Conservation (phyloP, 2,329 filamentous ascomycete genomes). For the Apiospora kogelbergensis region DNA sequence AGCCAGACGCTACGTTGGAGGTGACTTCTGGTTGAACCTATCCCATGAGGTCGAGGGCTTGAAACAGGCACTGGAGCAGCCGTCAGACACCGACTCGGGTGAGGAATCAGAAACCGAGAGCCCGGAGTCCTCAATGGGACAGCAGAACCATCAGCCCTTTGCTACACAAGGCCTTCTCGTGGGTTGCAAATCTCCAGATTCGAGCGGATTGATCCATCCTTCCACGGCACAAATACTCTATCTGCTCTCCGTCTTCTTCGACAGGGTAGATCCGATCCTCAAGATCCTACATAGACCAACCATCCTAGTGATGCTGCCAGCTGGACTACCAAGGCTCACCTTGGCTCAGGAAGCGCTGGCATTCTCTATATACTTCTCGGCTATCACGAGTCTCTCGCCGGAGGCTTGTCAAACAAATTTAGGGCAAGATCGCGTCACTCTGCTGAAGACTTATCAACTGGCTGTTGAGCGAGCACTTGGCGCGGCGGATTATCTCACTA, state of each 20-base stretch:
- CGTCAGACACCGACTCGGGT: slow-evolving; percentile 39
- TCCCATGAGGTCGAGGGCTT: slow-evolving; percentile 46
- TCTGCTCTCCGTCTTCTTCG: slow-evolving; percentile 36
- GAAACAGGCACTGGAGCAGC: slow-evolving; percentile 42
- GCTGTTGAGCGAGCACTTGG: slow-evolving; percentile 39
- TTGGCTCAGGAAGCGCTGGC: slow-evolving; percentile 35
- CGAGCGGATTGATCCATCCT: slow-evolving; percentile 32
- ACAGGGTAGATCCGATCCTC: slow-evolving; percentile 43
- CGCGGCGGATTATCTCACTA: slow-evolving; percentile 44
- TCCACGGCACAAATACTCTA: slow-evolving; percentile 36
- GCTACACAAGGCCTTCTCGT: slow-evolving; percentile 14
- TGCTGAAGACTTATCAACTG: slow-evolving; percentile 32
- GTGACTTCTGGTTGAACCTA: slow-evolving; percentile 44
- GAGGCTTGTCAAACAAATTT: slow-evolving; percentile 32
- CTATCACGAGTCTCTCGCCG: slow-evolving; percentile 34
- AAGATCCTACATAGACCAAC: slow-evolving; percentile 47
- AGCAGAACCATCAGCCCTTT: slow-evolving; percentile 13
- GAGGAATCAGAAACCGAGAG: slow-evolving; percentile 33
- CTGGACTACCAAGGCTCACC: slow-evolving; percentile 18
- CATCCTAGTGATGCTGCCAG: slow-evolving; percentile 21
- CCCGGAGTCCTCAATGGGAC: slow-evolving; percentile 25
- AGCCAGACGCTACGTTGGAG: slow-evolving; percentile 38
- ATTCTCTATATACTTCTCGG: slow-evolving; percentile 44
- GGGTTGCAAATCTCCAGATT: slow-evolving; percentile 20
- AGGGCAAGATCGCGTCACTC: slow-evolving; percentile 33